Evolutionary conservation across 1,284 basidiomycete genomes (phyloP), one percentile per base, ranked within the genome.

Genomic region (Xerocomus tenax): DNA sequence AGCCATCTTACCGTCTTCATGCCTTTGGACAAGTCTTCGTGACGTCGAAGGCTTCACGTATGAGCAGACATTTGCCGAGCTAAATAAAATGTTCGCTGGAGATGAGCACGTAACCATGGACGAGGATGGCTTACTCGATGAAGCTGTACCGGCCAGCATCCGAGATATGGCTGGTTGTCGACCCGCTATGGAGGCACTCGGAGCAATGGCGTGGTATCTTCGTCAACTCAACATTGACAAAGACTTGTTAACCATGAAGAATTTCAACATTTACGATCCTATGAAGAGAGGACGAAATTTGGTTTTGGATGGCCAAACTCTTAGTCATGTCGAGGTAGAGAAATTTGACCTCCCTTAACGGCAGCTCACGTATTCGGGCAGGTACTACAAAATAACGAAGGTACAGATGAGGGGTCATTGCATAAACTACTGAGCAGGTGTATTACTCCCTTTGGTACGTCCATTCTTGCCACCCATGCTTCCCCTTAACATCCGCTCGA

Each of bases 261-360:
- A 96, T 65, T 97, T 97, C 76, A 94, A 96, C 62, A 76, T 96
- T 39, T 96, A 96, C 63, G 92, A 97, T 67, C 93, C 94, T 0
- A 90, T 96, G 79, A 85, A 85, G 62, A 77, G 79, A 54, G 91
- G 91, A 18, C 77, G 85, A 62, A 88, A 84, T 19, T 71, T 98
- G 41, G 77, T 89, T 0, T 75, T 98, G 25, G 93, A 98, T 66
- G 94, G 94, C 2, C 91, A 96, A 64, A 94, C 91, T 0, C 73
- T 98, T 42, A 87, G 89, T 13, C 94, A 98, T 66, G 77, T 98
- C 58, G 94, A 97, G 73, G 90, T 87, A 51, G 42, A 63, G 54
- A 38, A 16, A 12, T 2, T 48, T n/a, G 2, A 15, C 23, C 42
- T 36, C 12, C n/a, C 23, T 41, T 19, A 6, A 34, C 30, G 25